phyloP scores from a whole-genome alignment of 805 yeast species.

The Saccharomycopsis sp. region DNA sequence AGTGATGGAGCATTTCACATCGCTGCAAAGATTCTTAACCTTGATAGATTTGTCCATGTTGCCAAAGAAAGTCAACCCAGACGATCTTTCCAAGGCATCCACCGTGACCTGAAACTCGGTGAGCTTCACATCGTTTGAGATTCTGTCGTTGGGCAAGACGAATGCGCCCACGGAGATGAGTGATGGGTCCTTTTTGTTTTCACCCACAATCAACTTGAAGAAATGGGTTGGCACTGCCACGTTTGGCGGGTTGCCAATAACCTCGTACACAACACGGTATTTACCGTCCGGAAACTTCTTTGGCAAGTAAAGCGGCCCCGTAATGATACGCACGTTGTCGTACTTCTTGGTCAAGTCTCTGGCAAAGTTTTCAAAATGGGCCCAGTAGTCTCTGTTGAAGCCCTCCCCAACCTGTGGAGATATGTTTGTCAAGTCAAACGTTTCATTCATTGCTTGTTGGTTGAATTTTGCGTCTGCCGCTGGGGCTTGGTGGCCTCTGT shows the following conservation, averaged over 20 bases:
- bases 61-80: constrained; percentile 76
- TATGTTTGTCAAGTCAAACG: constrained; percentile 82
- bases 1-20: constrained; percentile 67
- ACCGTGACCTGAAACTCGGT: constrained; percentile 77
- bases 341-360: constrained; percentile 68
- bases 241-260: constrained; percentile 93
- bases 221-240: constrained; percentile 98
- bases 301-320: constrained; percentile 91
- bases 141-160: constrained; percentile 82
- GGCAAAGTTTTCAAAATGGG: constrained; percentile 85
- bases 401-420: constrained; percentile 98
- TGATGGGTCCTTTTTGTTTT: constrained; percentile 27
- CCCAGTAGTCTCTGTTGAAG: constrained; percentile 96
- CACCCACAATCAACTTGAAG: constrained; percentile 85
- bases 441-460: constrained; percentile 91
- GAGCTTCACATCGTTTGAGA: constrained; percentile 62
- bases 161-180: constrained; percentile 76
- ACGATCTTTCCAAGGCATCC: constrained; percentile 77
- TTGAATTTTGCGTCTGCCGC: constrained; percentile 94
- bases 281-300: constrained; percentile 75
- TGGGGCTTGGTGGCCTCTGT: constrained; percentile 95
- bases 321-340: constrained; percentile 71
- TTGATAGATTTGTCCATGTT: constrained; percentile 49
- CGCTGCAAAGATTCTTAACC: constrained; percentile 62
- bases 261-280: constrained; percentile 76